phyloP scores from a whole-genome alignment of 2,329 filamentous ascomycete genomes.

The Claviceps paspali region DNA sequence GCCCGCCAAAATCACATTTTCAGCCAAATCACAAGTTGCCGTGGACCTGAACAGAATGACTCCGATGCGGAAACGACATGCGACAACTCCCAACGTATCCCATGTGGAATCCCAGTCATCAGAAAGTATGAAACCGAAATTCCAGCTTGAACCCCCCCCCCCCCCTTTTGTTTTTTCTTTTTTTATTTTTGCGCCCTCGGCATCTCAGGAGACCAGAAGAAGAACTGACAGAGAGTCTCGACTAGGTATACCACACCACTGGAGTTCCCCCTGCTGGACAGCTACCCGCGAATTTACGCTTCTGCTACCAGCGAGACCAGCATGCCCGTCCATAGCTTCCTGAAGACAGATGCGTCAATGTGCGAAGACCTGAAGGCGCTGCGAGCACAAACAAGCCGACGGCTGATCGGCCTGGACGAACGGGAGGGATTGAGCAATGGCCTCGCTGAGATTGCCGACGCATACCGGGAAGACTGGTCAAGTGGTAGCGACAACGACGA shows the following conservation, averaged over 20 bases:
- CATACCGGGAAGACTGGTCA: conserved; percentile 78
- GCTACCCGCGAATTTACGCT: conserved; percentile 64
- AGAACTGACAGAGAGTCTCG: not conserved
- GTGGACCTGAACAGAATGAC: conserved; percentile 7
- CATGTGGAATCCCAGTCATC: conserved; percentile 14
- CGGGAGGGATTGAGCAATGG: conserved; percentile 71
- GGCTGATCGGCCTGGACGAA: conserved; percentile 57
- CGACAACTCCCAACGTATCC: conserved; percentile 8
- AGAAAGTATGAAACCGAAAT: conserved; percentile 11
- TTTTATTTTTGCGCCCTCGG: not conserved
- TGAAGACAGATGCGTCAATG: conserved; percentile 66
- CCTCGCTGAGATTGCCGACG: conserved; percentile 68
- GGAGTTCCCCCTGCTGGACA: conserved; percentile 53
- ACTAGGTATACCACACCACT: conserved; percentile 5
- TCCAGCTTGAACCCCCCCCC: not conserved
- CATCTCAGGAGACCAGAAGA: not conserved
- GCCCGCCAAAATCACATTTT: conserved; percentile 13
- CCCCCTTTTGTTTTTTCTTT: no score
- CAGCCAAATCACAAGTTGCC: conserved; percentile 13
- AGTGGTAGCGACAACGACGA: conserved; percentile 60
- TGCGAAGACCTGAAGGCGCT: conserved; percentile 51
- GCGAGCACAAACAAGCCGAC: conserved; percentile 45
- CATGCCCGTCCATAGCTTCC: conserved; percentile 34
- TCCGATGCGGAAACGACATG: conserved; percentile 4
- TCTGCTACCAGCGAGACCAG: conserved; percentile 19